Evolutionary conservation across 2,329 filamentous ascomycete genomes (phyloP), one percentile per base, ranked within the genome.

Genomic region (Aspergillus intermedius): DNA sequence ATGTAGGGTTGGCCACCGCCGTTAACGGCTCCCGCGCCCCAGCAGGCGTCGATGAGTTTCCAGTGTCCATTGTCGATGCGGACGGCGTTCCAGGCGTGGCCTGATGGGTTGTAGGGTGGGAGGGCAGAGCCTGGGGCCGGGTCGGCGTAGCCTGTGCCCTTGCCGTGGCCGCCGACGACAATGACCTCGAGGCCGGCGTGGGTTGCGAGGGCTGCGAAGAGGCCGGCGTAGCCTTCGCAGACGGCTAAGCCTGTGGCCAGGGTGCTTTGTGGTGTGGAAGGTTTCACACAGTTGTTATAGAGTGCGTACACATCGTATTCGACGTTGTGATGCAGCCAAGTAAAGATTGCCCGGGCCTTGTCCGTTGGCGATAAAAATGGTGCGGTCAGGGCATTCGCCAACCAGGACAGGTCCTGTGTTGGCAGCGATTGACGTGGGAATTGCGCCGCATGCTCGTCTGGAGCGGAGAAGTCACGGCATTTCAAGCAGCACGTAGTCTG

Each of bases 311-410:
- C 82, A 64, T 97, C 88, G 65, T 97, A 98, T 42, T 77, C 78
- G 49, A 98, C 84, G 60, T 97, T 97, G 68, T 97, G 84, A 69
- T 97, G 91, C 37, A 91, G 82, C 93, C 93, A 98, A 1, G 87
- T 88, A 65, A 97, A 97, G 51, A 98, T 88, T 2, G 83, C 89
- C 23, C 93, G 80, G 2, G 93, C 91, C 72, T 96, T 96, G 68
- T 97, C 91, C 0, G 91, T 95, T 1, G 75, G 72, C 0, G 88
- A 95, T 1, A 82, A 71, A 62, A 97, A 96, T 0, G 87, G 86
- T 3, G 78, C 75, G 49, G 89, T 95, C 17, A 97, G 79, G 45
- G 87, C 81, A 45, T 81, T 78, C 0, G 91, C 90, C 21, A 98
- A 77, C 72, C 87, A 87, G 17, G 78, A 81, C 3, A 93, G 74